A percentile compares a stretch with the other conserved stretches of the same genome.
Conservation (phyloP, 176 grass and related monocot species). For the Canna indica region DNA sequence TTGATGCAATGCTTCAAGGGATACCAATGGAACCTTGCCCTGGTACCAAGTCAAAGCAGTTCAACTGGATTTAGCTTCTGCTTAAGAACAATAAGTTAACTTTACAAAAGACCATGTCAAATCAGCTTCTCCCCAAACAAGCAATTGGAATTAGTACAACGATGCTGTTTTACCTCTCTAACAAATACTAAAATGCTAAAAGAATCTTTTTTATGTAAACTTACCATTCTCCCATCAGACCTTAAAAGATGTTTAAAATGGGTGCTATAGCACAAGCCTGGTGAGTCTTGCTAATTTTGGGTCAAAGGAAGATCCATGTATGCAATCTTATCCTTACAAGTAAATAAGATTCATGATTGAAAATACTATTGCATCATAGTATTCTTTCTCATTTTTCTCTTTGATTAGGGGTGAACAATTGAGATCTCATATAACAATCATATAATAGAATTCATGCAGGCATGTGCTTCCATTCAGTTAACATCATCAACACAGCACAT, state of each 20-base stretch:
- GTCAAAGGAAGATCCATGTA: neutral
- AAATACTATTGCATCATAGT: no score
- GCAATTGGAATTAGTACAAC: neutral
- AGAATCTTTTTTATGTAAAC: neutral
- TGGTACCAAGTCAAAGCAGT: conserved; percentile 14
- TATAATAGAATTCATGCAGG: neutral
- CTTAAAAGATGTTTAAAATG: neutral
- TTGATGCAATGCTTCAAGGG: conserved; percentile 54
- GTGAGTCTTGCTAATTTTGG: no score
- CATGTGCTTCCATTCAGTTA: neutral
- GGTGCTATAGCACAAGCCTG: neutral
- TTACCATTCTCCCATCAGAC: neutral
- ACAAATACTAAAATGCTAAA: neutral
- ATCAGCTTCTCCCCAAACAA: neutral
- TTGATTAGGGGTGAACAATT: neutral
- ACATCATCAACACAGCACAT: no score
- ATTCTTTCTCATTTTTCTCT: neutral
- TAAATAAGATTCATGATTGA: no score
- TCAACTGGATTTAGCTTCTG: neutral
- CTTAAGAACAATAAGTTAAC: neutral
- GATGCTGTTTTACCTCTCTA: neutral
- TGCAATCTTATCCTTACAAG: neutral
- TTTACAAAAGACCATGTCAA: neutral
- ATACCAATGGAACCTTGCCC: conserved; percentile 66
- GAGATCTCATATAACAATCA: neutral